phyloP scores from a whole-genome alignment of 139 green algal genomes.

The Penium margaritaceum region DNA sequence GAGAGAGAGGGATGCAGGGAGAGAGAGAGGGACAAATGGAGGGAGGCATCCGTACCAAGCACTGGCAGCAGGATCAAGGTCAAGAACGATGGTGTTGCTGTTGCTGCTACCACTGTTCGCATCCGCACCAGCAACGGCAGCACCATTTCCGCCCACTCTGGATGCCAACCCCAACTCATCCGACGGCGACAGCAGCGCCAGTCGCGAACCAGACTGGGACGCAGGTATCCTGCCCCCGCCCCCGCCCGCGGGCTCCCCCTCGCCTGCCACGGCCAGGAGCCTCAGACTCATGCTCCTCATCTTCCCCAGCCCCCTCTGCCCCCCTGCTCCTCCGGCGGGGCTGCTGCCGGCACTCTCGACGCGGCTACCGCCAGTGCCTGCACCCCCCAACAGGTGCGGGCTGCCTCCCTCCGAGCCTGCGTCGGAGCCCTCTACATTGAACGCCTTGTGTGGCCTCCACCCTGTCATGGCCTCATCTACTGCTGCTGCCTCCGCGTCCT shows the following conservation, averaged over 20 bases:
- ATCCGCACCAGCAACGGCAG: neutral
- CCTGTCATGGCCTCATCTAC: neutral
- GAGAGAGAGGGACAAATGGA: no score
- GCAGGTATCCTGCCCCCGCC: neutral
- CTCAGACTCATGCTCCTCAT: neutral
- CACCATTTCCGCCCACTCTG: neutral
- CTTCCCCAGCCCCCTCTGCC: neutral
- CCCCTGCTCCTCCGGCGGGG: neutral
- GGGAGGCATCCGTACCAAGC: no score
- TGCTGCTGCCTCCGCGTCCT: no score
- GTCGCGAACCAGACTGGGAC: no score
- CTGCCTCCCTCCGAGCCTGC: no score
- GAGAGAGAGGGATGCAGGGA: no score
- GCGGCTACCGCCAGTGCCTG: neutral
- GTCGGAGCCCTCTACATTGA: neutral
- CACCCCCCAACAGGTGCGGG: neutral
- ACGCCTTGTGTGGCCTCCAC: neutral
- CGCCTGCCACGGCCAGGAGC: neutral
- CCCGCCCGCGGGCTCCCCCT: neutral
- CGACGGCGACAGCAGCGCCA: no score
- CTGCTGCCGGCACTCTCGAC: neutral
- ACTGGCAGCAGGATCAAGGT: no score
- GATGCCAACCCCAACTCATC: neutral
- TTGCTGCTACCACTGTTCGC: neutral
- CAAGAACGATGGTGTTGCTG: no score